Percentiles rank a stretch among this genome's conserved stretches.
Evolutionary conservation across 2,329 filamentous ascomycete species (phyloP).

Genomic region (Colletotrichum orchidophilum): DNA sequence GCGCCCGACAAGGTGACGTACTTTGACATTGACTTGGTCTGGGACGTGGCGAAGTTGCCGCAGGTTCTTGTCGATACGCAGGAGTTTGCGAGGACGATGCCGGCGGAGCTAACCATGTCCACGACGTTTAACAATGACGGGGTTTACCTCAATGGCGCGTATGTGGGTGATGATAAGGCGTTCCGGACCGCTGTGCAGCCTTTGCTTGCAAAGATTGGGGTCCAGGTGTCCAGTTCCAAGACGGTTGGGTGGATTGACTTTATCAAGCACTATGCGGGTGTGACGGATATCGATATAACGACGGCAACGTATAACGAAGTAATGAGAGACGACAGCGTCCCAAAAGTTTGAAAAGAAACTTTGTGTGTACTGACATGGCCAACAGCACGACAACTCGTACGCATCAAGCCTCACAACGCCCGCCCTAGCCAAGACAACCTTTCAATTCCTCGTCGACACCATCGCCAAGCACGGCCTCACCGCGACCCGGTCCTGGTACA

Average conservation of each 20-base stretch:
- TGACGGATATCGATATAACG: conserved; percentile 9
- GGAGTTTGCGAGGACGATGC: background rate
- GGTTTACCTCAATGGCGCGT: conserved; percentile 16
- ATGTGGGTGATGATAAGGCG: background rate
- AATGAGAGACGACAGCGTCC: too few relatives aligned
- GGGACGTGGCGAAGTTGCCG: background rate
- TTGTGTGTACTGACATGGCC: background rate
- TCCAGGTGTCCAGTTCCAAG: conserved; percentile 11
- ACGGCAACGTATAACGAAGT: conserved; percentile 16
- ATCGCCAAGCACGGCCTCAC: conserved; percentile 33
- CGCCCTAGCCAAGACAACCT: conserved; percentile 35
- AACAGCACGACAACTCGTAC: conserved; percentile 43
- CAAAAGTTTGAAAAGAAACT: background rate
- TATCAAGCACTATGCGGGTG: conserved; percentile 8
- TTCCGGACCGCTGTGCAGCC: conserved; percentile 6
- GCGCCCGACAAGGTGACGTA: conserved; percentile 44
- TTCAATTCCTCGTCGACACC: conserved; percentile 38
- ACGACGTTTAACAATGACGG: conserved; percentile 22
- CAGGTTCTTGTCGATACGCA: conserved; percentile 11
- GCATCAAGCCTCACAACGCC: conserved; percentile 42
- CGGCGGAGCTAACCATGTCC: conserved; percentile 41
- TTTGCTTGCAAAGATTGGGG: conserved; percentile 3
- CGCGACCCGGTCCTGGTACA: conserved; percentile 41
- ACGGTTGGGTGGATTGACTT: conserved; percentile 24
- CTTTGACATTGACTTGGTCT: conserved; percentile 33